Evolutionary conservation across 768 basidiomycete species (phyloP).

Genomic region (Jaapia argillacea): DNA sequence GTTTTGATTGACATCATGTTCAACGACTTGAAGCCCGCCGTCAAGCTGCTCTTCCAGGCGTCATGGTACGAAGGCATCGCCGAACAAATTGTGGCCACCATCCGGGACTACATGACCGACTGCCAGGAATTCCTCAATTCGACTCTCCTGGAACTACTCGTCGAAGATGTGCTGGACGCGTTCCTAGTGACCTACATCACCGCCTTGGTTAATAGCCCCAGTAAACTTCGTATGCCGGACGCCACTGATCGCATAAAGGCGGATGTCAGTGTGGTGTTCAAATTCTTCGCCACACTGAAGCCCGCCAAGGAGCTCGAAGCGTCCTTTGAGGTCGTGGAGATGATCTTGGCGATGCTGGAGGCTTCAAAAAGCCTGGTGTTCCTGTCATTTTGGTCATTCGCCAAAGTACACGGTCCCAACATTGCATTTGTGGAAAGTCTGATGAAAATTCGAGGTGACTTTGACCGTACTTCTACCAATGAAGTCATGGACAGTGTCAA

Average conservation of each 20-base stretch:
- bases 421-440: slow-evolving; percentile 84
- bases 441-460: slow-evolving; percentile 82
- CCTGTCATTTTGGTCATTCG: slow-evolving; percentile 90
- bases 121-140: slow-evolving; percentile 88
- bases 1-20: slow-evolving; percentile 91
- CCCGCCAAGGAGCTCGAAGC: slow-evolving; percentile 69
- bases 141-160: slow-evolving; percentile 80
- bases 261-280: slow-evolving; percentile 70
- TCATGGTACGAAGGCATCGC: slow-evolving; percentile 89
- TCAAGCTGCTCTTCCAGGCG: slow-evolving; percentile 72
- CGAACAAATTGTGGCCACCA: slow-evolving; percentile 86
- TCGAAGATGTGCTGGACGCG: slow-evolving; percentile 86
- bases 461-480: slow-evolving; percentile 78
- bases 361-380: slow-evolving; percentile 86
- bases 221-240: slow-evolving; percentile 73
- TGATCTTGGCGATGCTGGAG: slow-evolving; percentile 70
- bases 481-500: slow-evolving; percentile 94
- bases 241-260: slow-evolving; percentile 77
- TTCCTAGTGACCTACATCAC: slow-evolving; percentile 89
- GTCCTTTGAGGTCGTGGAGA: slow-evolving; percentile 80
- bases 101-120: slow-evolving; percentile 95
- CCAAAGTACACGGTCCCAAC: slow-evolving; percentile 89
- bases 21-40: slow-evolving; percentile 86
- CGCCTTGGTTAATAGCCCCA: slow-evolving; percentile 67
- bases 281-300: slow-evolving; percentile 76